Percentiles rank a stretch among this genome's conserved stretches.
phyloP scores from a whole-genome alignment of 2,329 filamentous ascomycete species.

The Sarocladium brachiariae region DNA sequence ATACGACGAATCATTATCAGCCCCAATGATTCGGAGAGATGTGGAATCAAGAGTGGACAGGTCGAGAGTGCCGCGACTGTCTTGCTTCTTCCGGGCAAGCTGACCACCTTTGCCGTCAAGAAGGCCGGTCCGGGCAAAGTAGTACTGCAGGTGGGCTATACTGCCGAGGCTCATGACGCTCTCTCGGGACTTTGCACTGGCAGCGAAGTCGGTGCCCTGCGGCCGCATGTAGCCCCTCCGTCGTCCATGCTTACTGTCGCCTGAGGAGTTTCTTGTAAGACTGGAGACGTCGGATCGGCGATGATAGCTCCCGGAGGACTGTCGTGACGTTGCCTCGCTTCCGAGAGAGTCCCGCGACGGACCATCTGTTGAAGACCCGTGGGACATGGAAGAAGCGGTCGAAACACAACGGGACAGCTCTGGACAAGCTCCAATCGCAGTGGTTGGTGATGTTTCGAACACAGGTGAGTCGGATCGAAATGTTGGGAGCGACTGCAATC shows the following conservation, averaged over 20 bases:
- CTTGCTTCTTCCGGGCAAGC: conserved; percentile 64
- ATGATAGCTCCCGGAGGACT: conserved; percentile 55
- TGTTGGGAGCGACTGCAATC: conserved; percentile 14
- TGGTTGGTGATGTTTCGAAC: conserved; percentile 54
- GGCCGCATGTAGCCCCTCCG: conserved; percentile 83
- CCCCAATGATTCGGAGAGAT: conserved; percentile 28
- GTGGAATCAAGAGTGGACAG: conserved; percentile 42
- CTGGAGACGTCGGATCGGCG: conserved; percentile 35
- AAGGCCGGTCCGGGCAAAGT: conserved; percentile 90
- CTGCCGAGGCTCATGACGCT: conserved; percentile 95
- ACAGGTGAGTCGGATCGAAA: conserved; percentile 55
- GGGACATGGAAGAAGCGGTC: conserved; percentile 51
- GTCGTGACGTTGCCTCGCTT: conserved; percentile 50
- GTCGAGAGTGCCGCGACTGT: conserved; percentile 51
- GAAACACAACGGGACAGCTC: conserved; percentile 59
- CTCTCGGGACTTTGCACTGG: conserved; percentile 82
- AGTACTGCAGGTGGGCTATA: conserved; percentile 96
- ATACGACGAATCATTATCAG: conserved; percentile 53
- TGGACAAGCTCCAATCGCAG: conserved; percentile 52
- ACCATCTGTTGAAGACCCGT: conserved; percentile 35
- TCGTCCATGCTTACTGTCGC: conserved; percentile 33
- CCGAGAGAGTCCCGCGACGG: conserved; percentile 47
- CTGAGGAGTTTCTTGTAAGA: conserved; percentile 39
- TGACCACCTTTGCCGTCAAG: conserved; percentile 90
- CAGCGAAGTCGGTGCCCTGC: conserved; percentile 81